Percentiles rank a stretch among this genome's conserved stretches.
These are phyloP conservation scores for Pseudomassariella vexata DNA, from an alignment of 2,329 filamentous ascomycete species.

Conservation along the genomic window DNA sequence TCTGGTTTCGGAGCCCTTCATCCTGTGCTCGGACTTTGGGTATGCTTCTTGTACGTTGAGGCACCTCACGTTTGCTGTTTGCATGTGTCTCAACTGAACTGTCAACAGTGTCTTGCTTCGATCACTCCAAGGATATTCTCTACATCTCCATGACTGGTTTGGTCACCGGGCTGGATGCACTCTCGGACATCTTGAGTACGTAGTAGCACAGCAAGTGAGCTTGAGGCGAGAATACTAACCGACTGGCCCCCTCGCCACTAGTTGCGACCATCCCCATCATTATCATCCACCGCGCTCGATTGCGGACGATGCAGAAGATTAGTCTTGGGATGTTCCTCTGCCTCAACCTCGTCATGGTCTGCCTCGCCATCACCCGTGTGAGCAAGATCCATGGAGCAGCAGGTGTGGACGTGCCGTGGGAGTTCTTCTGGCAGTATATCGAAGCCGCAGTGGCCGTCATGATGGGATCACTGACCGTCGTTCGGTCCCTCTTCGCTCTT, in stretches of 20 bases:
- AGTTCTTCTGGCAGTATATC: constrained; percentile 16
- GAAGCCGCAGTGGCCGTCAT: constrained; percentile 15
- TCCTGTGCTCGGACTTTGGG: constrained; percentile 15
- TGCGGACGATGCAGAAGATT: constrained; percentile 10
- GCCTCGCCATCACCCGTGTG: constrained; percentile 11
- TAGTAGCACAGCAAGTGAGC: constrained; percentile 1
- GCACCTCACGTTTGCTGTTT: not conserved
- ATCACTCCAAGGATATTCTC: not conserved
- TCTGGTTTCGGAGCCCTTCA: constrained; percentile 14
- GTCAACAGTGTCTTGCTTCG: constrained; percentile 10
- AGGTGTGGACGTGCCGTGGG: constrained; percentile 13
- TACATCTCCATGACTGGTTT: constrained; percentile 11
- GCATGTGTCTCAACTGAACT: constrained; percentile 6
- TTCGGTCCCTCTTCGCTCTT: constrained; percentile 15
- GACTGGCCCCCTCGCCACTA: constrained; percentile 1
- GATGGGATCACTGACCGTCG: constrained; percentile 16
- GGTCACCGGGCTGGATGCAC: constrained; percentile 13
- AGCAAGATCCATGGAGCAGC: constrained; percentile 7
- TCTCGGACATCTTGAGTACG: constrained; percentile 14
- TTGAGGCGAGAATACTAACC: no score
- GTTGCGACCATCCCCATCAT: constrained; percentile 17
- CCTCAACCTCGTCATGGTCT: constrained; percentile 15
- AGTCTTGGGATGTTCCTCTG: constrained; percentile 14
- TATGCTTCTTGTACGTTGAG: constrained; percentile 9
- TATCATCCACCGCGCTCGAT: constrained; percentile 10